These are phyloP conservation scores for Panicum virgatum DNA, from an alignment of 202 grass and related monocot genomes.

Conservation along the genomic window DNA sequence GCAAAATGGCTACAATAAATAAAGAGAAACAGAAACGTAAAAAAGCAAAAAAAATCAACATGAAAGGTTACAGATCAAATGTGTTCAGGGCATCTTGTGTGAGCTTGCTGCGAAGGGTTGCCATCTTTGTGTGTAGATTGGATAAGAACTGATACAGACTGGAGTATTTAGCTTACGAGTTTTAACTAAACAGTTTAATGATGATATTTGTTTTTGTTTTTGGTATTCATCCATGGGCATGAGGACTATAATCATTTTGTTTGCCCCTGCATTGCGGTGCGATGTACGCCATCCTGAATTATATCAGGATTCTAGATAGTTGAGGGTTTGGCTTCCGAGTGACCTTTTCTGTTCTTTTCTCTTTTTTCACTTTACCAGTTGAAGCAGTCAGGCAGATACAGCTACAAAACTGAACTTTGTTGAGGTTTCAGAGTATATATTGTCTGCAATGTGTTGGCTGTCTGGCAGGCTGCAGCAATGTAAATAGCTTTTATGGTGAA, in stretches of 20 bases:
- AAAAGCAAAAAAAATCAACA: conserved; percentile 15
- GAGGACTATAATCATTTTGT: background rate
- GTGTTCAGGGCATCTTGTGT: conserved; percentile 2
- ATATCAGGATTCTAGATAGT: background rate
- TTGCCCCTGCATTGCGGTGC: background rate
- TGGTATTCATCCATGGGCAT: background rate
- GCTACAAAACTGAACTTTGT: background rate
- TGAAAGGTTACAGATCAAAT: conserved; percentile 41
- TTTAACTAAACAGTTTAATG: conserved; percentile 20
- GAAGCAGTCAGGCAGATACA: background rate
- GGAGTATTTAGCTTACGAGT: conserved; percentile 21
- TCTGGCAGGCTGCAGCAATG: background rate
- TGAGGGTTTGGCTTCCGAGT: background rate
- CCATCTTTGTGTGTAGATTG: conserved; percentile 23
- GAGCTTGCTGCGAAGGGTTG: conserved; percentile 24
- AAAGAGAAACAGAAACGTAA: conserved; percentile 22
- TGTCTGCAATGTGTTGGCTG: background rate
- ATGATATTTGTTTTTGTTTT: background rate
- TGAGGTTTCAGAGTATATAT: background rate
- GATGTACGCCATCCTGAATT: background rate
- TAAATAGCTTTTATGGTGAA: conserved; percentile 19
- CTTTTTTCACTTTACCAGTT: background rate
- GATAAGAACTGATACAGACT: conserved; percentile 30
- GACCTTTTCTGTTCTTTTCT: background rate
- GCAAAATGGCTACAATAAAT: conserved; percentile 61